Base-by-base conservation (phyloP, 768 basidiomycete species). In the Paxillus rubicundulus region DNA sequence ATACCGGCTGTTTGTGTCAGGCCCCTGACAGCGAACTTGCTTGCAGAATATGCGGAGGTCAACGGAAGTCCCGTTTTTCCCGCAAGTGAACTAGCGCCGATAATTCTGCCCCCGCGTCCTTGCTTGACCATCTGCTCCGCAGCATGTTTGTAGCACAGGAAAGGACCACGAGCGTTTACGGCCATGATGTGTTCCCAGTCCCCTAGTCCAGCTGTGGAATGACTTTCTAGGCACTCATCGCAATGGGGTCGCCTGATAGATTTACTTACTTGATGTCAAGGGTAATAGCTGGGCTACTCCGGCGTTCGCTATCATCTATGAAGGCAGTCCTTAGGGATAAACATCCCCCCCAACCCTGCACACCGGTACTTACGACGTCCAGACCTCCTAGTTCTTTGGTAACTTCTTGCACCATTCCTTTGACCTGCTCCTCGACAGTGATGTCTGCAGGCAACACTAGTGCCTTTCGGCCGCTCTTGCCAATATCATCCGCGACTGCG, bases 61-160 rank as follows among this genome's bases (percentile, higher is more conserved):
- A 62, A 49, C 0, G 56, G 52, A 2, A 13, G 9, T 9, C 53
- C 61, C 2, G 32, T 0, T 45, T 53, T 61, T 17, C 58, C 61
- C 1, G 32, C 37, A 9, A 52, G 0, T 5, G 62, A 68, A 17
- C 57, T 60, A 8, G 67, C 67, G 1, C 85, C 78, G 27, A 85
- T 75, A 53, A 87, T 81, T 14, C 78, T 72, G 1, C 84, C 81
- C 14, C 81, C 77, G 5, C 66, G 68, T 1, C 77, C 74, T 67
- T 81, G 80, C 9, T 60, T 50, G 9, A 83, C 72, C 86, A 87
- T 87, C 58, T 80, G 78, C 47, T 69, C 70, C 14, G 81, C 84
- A 2, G 84, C 86, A 53, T 84, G 74, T 48, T 85, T 82, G 41
- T 85, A 86, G 61, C 81, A 85, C 53, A 81, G 74, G 69, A 81